Conservation (phyloP, 805 yeast species). For the Zygoascus biomembranicola region DNA sequence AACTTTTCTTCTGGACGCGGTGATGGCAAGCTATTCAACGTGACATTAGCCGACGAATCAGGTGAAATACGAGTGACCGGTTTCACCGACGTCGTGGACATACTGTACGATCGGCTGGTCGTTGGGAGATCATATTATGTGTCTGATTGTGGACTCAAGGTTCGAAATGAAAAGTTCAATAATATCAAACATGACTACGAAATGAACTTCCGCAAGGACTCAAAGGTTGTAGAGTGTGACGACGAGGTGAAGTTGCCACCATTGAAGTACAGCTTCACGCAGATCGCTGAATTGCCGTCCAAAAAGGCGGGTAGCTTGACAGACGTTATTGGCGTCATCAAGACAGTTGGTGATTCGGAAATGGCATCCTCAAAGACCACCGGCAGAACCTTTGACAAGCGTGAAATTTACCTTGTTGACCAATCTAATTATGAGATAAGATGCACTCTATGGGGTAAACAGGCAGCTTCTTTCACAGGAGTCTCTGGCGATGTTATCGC, state of each 20-base stretch:
- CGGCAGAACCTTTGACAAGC: constrained; percentile 86
- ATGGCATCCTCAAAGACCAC: constrained; percentile 80
- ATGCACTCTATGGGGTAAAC: constrained; percentile 85
- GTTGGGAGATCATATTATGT: constrained; percentile 88
- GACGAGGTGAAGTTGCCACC: constrained; percentile 58
- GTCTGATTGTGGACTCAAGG: constrained; percentile 69
- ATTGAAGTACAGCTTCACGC: constrained; percentile 65
- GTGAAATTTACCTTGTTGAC: constrained; percentile 83
- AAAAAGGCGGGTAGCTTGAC: constrained; percentile 63
- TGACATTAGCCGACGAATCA: constrained; percentile 84
- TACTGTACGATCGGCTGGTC: constrained; percentile 62
- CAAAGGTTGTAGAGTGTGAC: constrained; percentile 65
- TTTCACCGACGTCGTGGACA: constrained; percentile 79
- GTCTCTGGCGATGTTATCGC: constrained; percentile 60
- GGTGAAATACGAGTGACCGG: constrained; percentile 96
- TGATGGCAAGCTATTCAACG: constrained; percentile 82
- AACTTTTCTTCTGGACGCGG: constrained; percentile 84
- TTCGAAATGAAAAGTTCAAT: constrained; percentile 80
- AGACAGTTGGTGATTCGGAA: constrained; percentile 63
- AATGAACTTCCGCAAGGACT: constrained; percentile 69
- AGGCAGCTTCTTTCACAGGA: constrained; percentile 75
- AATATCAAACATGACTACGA: constrained; percentile 84
- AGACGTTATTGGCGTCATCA: constrained; percentile 83
- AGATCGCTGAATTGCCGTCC: constrained; percentile 55
- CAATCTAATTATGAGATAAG: constrained; percentile 66